Percentiles rank a stretch among this genome's conserved stretches.
These are phyloP conservation scores for Podaxis sp. DNA, from an alignment of 768 basidiomycete genomes.

Conservation along the genomic window DNA sequence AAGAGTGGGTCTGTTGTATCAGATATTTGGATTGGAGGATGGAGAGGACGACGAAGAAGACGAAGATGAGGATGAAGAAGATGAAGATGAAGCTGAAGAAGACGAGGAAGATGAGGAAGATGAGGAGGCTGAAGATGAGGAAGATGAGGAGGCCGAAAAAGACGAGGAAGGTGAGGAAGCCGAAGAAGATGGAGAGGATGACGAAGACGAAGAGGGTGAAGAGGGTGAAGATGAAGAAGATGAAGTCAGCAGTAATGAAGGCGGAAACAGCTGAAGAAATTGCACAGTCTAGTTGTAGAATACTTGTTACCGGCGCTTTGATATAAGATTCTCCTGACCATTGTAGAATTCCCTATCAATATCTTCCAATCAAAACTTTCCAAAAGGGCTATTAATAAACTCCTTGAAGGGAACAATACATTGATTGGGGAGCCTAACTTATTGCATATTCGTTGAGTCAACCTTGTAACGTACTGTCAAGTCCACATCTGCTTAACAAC, in stretches of 20 bases:
- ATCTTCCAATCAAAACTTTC: no score
- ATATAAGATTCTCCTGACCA: no score
- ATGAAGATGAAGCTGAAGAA: slow-evolving; percentile 2
- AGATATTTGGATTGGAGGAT: slow-evolving; percentile 77
- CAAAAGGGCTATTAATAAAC: no score
- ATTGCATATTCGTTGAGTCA: no score
- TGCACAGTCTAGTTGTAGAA: neutral
- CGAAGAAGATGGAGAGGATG: slow-evolving; percentile 13
- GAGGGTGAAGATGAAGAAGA: neutral
- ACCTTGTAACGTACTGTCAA: no score
- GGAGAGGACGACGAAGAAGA: slow-evolving; percentile 21
- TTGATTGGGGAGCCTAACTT: no score
- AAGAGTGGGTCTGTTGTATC: slow-evolving; percentile 68
- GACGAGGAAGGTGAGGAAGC: neutral
- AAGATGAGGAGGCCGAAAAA: neutral
- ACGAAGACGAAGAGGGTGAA: slow-evolving; percentile 15
- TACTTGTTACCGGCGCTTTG: no score
- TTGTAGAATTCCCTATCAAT: no score
- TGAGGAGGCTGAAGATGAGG: slow-evolving; percentile 6
- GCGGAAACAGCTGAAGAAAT: neutral
- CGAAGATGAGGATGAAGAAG: no score
- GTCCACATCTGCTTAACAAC: no score
- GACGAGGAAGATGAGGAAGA: no score
- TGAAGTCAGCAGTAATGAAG: neutral
- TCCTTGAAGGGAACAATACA: no score